phyloP scores from a whole-genome alignment of 2,329 filamentous ascomycete genomes.

The Claviceps digitariae region DNA sequence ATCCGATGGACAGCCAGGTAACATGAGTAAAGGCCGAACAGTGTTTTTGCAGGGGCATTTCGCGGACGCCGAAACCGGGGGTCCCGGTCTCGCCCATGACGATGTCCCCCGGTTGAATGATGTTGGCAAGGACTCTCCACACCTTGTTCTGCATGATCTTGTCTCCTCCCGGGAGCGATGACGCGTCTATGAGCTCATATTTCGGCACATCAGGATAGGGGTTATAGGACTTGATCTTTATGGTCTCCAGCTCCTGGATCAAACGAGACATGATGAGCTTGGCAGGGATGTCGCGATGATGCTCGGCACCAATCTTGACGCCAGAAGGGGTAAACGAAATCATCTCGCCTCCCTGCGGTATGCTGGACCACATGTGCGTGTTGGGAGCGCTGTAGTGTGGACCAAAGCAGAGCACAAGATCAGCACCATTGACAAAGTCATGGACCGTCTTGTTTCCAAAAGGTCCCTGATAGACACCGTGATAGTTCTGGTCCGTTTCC shows the following conservation, averaged over 20 bases:
- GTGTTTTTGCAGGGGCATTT: constrained; percentile 34
- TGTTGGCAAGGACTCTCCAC: constrained; percentile 30
- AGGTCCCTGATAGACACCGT: constrained; percentile 33
- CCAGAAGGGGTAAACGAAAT: constrained; percentile 21
- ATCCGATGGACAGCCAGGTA: constrained; percentile 47
- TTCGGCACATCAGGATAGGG: constrained; percentile 16
- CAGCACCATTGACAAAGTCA: constrained; percentile 25
- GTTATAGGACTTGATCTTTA: constrained; percentile 12
- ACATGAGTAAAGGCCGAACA: constrained; percentile 33
- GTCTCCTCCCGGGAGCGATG: background rate
- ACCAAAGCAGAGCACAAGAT: constrained; percentile 32
- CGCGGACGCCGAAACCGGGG: constrained; percentile 37
- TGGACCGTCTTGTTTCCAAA: constrained; percentile 22
- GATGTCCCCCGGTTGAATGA: constrained; percentile 39
- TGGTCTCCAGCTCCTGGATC: constrained; percentile 10
- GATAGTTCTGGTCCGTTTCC: constrained; percentile 31
- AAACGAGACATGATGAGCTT: constrained; percentile 11
- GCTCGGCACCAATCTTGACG: constrained; percentile 17
- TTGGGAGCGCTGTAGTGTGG: constrained; percentile 34
- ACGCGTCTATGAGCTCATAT: constrained; percentile 9
- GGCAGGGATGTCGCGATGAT: constrained; percentile 17
- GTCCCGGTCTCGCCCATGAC: constrained; percentile 46
- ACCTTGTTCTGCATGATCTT: constrained; percentile 26
- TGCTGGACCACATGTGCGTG: constrained; percentile 23
- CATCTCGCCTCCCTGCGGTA: constrained; percentile 19